Percentiles rank a stretch among this genome's conserved stretches.
These are phyloP conservation scores for Elsinoe australis DNA, from an alignment of 2,329 filamentous ascomycete species.

Conservation along the genomic window DNA sequence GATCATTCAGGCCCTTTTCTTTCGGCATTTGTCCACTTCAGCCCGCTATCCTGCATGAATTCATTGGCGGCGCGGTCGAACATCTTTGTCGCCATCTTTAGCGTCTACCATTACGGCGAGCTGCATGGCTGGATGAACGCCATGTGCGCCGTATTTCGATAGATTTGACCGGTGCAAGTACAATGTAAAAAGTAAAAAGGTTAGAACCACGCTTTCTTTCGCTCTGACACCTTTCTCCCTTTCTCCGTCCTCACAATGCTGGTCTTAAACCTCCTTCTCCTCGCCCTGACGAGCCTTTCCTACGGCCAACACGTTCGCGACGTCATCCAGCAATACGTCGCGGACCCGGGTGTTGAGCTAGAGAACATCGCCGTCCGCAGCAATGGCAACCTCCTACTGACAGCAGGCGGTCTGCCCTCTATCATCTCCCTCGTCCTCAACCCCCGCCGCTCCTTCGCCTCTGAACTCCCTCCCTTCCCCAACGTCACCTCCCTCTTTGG, in stretches of 20 bases:
- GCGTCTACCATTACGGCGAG: neutral
- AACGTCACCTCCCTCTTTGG: conserved; percentile 1
- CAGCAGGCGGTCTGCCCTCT: neutral
- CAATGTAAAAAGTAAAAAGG: too few species aligned
- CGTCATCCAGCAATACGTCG: conserved; percentile 1
- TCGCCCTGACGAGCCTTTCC: neutral
- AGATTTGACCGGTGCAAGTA: too few species aligned
- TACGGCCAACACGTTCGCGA: neutral
- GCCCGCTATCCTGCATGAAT: neutral
- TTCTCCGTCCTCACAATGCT: neutral
- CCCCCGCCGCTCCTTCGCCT: neutral
- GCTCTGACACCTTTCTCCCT: too few species aligned
- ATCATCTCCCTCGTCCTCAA: neutral
- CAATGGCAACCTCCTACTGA: conserved; percentile 4
- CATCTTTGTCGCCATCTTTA: neutral
- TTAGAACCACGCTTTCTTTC: too few species aligned
- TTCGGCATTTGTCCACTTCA: neutral
- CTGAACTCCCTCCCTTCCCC: neutral
- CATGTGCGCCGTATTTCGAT: conserved; percentile 9
- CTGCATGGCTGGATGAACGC: conserved; percentile 1
- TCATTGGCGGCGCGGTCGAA: neutral
- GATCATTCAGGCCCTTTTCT: neutral
- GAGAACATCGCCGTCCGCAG: conserved; percentile 4
- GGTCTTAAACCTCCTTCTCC: neutral
- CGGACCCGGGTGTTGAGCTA: neutral